Conservation (phyloP, 176 grass and related monocot species). For the Panicum miliaceum region DNA sequence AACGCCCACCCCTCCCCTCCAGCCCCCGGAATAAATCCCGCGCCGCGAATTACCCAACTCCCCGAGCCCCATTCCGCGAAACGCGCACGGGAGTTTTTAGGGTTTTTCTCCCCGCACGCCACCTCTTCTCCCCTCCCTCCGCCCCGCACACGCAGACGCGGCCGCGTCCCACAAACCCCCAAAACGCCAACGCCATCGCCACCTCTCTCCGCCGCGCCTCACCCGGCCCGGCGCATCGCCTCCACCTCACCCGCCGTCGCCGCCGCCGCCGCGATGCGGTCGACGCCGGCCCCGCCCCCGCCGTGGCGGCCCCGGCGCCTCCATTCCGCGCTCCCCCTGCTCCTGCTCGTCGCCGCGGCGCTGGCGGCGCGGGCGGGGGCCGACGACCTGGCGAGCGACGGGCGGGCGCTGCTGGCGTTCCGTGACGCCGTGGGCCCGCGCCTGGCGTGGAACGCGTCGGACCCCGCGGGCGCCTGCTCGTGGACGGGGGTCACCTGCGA, state of each 20-base stretch:
- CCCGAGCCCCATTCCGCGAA: conserved; percentile 24
- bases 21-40: conserved; percentile 28
- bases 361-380: background rate
- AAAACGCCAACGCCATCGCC: background rate
- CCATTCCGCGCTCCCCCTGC: background rate
- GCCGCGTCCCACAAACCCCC: background rate
- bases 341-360: conserved; percentile 1
- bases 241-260: background rate
- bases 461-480: conserved; percentile 26
- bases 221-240: background rate
- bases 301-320: background rate
- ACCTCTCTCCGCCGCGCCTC: background rate
- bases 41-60: background rate
- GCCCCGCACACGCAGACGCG: background rate
- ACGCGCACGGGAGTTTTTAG: conserved; percentile 49
- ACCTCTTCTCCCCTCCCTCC: background rate
- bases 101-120: conserved; percentile 51
- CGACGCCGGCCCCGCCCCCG: background rate
- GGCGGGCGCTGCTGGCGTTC: conserved; percentile 55
- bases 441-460: conserved; percentile 52
- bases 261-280: conserved; percentile 45
- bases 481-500: conserved; percentile 67
- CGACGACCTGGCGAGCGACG: conserved; percentile 61
- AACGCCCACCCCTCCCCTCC: background rate
- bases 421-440: conserved; percentile 53